Evolutionary conservation across 2,329 filamentous ascomycete species (phyloP), one percentile per base, ranked within the genome.

Genomic region (Ophiostoma sp.): DNA sequence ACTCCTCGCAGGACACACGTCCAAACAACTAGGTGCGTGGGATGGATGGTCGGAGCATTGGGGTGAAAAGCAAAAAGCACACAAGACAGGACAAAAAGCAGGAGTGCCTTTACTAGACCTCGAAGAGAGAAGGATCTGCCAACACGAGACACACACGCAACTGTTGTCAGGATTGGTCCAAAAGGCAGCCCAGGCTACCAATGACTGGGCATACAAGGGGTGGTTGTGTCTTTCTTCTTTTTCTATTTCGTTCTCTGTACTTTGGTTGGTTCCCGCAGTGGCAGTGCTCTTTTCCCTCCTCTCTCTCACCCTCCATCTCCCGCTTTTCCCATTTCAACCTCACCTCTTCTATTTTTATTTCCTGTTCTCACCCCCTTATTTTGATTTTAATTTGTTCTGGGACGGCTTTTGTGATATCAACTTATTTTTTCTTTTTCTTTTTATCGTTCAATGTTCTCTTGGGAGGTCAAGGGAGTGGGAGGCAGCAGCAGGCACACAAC

Each of bases 371-470:
- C 52, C 11, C 12, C 18, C 16, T 58, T 3, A 38, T 14, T 63
- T 42, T 62, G 6, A 41, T 62, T 62, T 45, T 65, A 63, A 44
- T 49, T 65, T 69, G 45, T 69, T 69, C 68, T 70, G 69, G 68
- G 68, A 52, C 16, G 69, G 69, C 68, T 45, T 16, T 67, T 69
- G 69, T 71, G 66, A 65, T 64, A 64, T 64, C 45, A 65, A 66
- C 8, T 36, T 38, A 49, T 58, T 52, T 27, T 40, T 69, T 44
- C 14, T 64, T 49, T 68, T 64, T 64, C n/a, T 60, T 66, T 16
- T 66, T 69, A 62, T 18, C 18, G 7, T 65, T 67, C 11, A 45
- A 62, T 64, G 27, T 65, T 55, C 41, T 47, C 40, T 47, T 67
- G 68, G 68, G 68, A 64, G 68, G 68, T 67, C 62, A 67, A 66